phyloP scores from a whole-genome alignment of 208 protist species.

The Leishmania tarentolae region DNA sequence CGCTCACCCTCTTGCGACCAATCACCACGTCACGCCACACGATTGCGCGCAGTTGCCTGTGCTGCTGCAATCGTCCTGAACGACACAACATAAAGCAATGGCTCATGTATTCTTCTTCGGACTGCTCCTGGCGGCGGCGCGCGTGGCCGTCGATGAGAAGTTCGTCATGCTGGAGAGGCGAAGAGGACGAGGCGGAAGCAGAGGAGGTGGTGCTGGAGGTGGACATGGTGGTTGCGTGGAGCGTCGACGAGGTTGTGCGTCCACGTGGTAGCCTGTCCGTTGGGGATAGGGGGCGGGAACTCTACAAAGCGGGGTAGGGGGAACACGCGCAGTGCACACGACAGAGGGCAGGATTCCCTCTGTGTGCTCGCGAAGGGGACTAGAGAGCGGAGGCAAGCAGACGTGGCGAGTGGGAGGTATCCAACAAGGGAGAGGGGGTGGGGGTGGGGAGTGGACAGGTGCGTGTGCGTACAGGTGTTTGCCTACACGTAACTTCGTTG shows the following conservation, averaged over 20 bases:
- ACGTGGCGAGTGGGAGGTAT: background rate
- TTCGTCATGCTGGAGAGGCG: constrained; percentile 8
- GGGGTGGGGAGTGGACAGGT: background rate
- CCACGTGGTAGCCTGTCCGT: background rate
- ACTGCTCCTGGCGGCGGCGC: constrained; percentile 15
- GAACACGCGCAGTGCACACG: background rate
- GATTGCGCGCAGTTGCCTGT: constrained; percentile 45
- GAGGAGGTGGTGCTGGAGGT: constrained; percentile 6
- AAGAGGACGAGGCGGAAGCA: background rate
- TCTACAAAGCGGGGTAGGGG: background rate
- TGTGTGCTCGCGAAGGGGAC: background rate
- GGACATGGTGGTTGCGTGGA: background rate
- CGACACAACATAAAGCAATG: constrained; percentile 39
- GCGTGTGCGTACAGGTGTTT: background rate
- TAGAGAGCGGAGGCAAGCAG: background rate
- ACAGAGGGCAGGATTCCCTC: too few species aligned
- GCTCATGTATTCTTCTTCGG: constrained; percentile 38
- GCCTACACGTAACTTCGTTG: background rate
- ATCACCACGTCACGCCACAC: constrained; percentile 65
- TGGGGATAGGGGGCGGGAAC: background rate
- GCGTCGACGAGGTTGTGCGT: background rate
- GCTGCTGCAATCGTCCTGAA: constrained; percentile 31
- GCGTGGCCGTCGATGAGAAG: constrained; percentile 20
- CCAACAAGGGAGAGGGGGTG: background rate
- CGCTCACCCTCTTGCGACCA: constrained; percentile 16